Base-by-base conservation (phyloP, 345 rosid genomes). In the Gossypium stocksii region DNA sequence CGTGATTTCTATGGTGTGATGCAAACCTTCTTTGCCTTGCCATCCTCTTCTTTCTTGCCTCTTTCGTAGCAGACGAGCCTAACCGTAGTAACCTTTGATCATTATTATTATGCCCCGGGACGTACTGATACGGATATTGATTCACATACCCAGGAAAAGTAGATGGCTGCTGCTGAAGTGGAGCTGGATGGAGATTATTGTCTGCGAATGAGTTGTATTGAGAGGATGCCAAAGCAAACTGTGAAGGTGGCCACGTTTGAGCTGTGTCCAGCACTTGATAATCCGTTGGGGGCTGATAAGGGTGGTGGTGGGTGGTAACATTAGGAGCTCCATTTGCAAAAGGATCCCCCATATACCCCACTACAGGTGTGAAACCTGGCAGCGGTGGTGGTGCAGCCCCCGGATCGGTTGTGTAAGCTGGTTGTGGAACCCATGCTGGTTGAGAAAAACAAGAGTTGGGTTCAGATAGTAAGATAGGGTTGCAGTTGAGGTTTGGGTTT, bases 41-140 rank as follows among this genome's bases (percentile, higher is more conserved):
- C 99, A 96, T 96, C 58, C 99, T 86, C 86, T 95, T 95, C 90
- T 91, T 96, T 82, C 98, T 83, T 1, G 99, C 99, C 56, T 96
- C 98, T 77, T 93, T 93, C 0, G 98, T 91, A 1, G 97, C 97
- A 0, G 95, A 93, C 0, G 97, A 87, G 48, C 98, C 93, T 46
- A 86, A 65, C 68, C 91, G 80, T 56, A 71, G 75, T 67, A 87
- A 46, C 74, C 86, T 80, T 22, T 85, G 87, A 25, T 84, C 88
- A 60, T 82, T 84, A 56, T 34, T 34, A 34, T 87, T 79, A 12
- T 82, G 86, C 2, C 85, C 86, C 1, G 74, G 82, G 65, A 80
- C 44, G 70, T 79, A 88, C 49, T 81, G 91, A 49, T 84, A 87
- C 7, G 85, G 85, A 74, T 87, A 87, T 11, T 84, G 93, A 60